A percentile compares a stretch with the other conserved stretches of the same genome.
Conservation (phyloP, 2,329 filamentous ascomycete genomes). For the Juglanconis sp. region DNA sequence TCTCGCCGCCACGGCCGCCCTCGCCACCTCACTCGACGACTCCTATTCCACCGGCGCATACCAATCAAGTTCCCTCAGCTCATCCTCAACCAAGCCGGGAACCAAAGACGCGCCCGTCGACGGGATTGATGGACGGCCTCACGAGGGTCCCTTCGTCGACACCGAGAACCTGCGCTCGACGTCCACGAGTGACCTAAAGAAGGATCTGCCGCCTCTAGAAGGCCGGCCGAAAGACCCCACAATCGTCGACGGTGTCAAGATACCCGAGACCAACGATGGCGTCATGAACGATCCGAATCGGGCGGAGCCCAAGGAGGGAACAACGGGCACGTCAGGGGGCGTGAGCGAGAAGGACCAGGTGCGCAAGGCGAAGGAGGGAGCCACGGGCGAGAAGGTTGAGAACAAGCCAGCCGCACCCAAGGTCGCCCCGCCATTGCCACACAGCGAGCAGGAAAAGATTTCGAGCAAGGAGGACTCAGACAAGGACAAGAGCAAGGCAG, state of each 20-base stretch:
- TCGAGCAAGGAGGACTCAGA: constrained; percentile 36
- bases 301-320: constrained; percentile 74
- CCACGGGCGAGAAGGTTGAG: constrained; percentile 61
- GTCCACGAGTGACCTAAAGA: constrained; percentile 30
- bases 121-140: constrained; percentile 89
- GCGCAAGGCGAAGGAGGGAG: constrained; percentile 63
- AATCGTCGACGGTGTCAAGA: constrained; percentile 57
- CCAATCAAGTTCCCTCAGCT: not conserved
- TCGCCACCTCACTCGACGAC: constrained; percentile 23
- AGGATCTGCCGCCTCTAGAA: constrained; percentile 43
- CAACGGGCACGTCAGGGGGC: constrained; percentile 83
- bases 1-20: constrained; percentile 43
- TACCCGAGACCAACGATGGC: constrained; percentile 67
- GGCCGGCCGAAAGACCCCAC: constrained; percentile 51
- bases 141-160: constrained; percentile 77
- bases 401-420: constrained; percentile 83
- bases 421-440: constrained; percentile 76
- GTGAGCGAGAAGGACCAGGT: constrained; percentile 84
- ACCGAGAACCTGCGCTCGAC: constrained; percentile 39
- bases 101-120: constrained; percentile 84
- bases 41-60: constrained; percentile 20
- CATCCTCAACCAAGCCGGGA: constrained; percentile 36
- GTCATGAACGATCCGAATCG: constrained; percentile 91
- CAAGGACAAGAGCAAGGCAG: constrained; percentile 38
- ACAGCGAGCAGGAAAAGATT: constrained; percentile 74